A percentile compares a stretch with the other conserved stretches of the same genome.
Evolutionary conservation across 495 filamentous ascomycete genomes (phyloP).

Genomic region (Apodospora peruviana): DNA sequence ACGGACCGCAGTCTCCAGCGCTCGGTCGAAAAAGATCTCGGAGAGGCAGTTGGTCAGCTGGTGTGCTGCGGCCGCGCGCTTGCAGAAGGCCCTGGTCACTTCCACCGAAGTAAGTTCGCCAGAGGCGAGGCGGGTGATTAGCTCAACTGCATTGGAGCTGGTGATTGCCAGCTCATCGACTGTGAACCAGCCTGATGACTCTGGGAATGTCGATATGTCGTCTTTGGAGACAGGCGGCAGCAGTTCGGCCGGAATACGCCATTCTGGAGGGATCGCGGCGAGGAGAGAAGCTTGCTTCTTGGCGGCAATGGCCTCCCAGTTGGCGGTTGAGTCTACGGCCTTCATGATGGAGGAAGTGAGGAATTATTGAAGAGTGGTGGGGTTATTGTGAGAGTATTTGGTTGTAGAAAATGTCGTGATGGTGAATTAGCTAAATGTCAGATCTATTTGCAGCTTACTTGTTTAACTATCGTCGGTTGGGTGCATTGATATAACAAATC

Average conservation of each 20-base stretch:
- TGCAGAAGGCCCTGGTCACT: constrained; percentile 45
- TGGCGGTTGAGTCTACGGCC: no score
- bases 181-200: constrained; percentile 8
- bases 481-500: no score
- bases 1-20: constrained; percentile 48
- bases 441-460: no score
- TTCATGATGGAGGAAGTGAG: no score
- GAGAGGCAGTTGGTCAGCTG: constrained; percentile 52
- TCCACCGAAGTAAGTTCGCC: constrained; percentile 33
- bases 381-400: no score
- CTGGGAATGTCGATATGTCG: constrained; percentile 10
- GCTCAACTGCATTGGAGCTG: constrained; percentile 39
- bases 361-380: no score
- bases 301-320: background rate
- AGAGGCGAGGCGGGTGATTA: constrained; percentile 30
- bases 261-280: background rate
- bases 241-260: background rate
- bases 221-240: background rate
- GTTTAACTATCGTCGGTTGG: no score
- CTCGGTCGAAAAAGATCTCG: constrained; percentile 59
- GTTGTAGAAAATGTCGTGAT: no score
- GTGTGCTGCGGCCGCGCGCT: constrained; percentile 37
- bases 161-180: constrained; percentile 47
- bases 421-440: no score
- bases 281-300: background rate